These are phyloP conservation scores for Xylaria telfairii DNA, from an alignment of 495 filamentous ascomycete species.

Conservation along the genomic window DNA sequence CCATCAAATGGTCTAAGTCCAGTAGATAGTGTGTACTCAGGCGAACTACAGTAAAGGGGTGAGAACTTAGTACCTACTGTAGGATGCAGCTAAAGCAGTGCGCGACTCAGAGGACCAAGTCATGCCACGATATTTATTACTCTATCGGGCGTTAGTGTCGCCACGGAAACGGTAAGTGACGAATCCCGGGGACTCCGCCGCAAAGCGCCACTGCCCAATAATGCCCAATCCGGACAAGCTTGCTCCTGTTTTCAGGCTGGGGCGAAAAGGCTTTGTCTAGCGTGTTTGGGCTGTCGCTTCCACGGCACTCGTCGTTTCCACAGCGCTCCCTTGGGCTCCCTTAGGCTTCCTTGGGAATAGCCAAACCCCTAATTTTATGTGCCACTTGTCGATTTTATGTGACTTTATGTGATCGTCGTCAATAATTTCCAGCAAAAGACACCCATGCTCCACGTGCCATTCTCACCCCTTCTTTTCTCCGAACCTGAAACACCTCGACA, in stretches of 20 bases:
- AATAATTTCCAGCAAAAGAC: not conserved
- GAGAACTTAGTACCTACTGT: conserved; percentile 1
- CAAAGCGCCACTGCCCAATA: not conserved
- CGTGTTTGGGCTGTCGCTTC: not conserved
- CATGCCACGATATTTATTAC: conserved; percentile 3
- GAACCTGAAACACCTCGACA: conserved; percentile 39
- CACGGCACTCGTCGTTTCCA: conserved; percentile 8
- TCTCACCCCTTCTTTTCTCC: not conserved
- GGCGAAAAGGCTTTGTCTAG: not conserved
- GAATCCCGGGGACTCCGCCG: conserved; percentile 7
- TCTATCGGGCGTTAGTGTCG: not conserved
- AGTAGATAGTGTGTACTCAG: no score
- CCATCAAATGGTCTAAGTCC: no score
- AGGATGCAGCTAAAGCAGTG: not conserved
- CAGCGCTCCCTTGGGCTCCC: not conserved
- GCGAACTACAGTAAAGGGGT: not conserved
- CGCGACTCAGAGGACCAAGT: not conserved
- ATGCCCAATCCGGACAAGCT: conserved; percentile 3
- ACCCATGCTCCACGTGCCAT: conserved; percentile 13
- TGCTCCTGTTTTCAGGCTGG: conserved; percentile 4
- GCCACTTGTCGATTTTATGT: not conserved
- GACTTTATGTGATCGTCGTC: conserved; percentile 1
- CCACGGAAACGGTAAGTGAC: not conserved
- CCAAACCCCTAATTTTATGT: not conserved
- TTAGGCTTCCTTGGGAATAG: conserved; percentile 1